Base-by-base conservation (phyloP, 768 basidiomycete genomes). In the Rhodotorula diobovata region DNA sequence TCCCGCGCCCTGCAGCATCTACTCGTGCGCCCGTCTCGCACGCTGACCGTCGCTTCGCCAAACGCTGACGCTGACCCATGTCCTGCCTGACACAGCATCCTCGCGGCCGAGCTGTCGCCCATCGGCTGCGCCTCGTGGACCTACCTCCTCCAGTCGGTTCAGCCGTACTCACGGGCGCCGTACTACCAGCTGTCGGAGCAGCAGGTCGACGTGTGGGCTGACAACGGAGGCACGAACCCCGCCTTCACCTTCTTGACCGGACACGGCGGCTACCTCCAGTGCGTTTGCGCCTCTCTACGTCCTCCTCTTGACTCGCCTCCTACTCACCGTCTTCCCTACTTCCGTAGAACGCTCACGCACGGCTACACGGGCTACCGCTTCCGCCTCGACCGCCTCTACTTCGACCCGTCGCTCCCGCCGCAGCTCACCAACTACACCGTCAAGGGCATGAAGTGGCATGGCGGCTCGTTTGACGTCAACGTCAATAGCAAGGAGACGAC, bases 331-430 rank as follows among this genome's bases (percentile, higher is more conserved):
- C 37, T 28, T n/a, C 9, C 20, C 5, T 25, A 11, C 9, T 11
- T 16, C 39, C 20, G 15, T 39, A 69, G 68, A 28, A 62, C 73
- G 14, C 58, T 68, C 34, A 71, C 74, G 21, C 74, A 75, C 64
- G 74, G 74, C 21, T 75, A 63, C 64, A 75, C 74, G 28, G 74
- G 74, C 30, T 71, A 68, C 70, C 74, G 74, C 43, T 68, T 54
- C 25, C 54, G 67, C 43, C 15, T 63, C 55, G 43, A 57, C 37
- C 30, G 61, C 32, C 65, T 69, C 39, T 71, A 66, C 67, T 57
- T 75, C 67, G 70, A 75, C 63, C 74, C 74, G 34, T 45, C 55
- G 34, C 61, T 75, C 16, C 70, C 70, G 23, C 67, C 66, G 2
- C 74, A 75, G 57, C 55, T 75, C 50, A 58, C 39, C 9, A 62